phyloP scores from a whole-genome alignment of 768 basidiomycete species.

The Termitomyces sp. region DNA sequence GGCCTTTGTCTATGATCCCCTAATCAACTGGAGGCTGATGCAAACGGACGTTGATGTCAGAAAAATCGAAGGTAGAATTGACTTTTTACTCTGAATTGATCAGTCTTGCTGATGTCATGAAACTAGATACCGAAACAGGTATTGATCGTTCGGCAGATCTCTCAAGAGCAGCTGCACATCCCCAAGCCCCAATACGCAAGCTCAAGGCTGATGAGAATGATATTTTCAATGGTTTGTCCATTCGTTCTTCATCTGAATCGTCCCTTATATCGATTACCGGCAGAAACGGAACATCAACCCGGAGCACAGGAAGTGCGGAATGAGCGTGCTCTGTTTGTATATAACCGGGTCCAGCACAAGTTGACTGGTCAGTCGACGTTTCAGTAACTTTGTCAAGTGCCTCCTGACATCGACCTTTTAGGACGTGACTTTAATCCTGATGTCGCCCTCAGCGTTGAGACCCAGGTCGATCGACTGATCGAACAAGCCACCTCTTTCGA shows the following conservation, averaged over 20 bases:
- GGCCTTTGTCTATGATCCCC: constrained; percentile 96
- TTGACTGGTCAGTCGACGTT: constrained; percentile 61
- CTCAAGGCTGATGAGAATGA: constrained; percentile 90
- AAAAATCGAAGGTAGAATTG: constrained; percentile 54
- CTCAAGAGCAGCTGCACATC: constrained; percentile 62
- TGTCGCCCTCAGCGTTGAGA: constrained; percentile 60
- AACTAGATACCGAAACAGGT: constrained; percentile 36
- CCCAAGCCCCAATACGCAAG: constrained; percentile 76
- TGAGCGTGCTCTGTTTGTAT: constrained; percentile 83
- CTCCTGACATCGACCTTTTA: constrained; percentile 18
- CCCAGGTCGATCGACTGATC: constrained; percentile 91
- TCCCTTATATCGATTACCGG: constrained; percentile 1
- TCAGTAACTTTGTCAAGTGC: neutral
- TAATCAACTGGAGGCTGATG: constrained; percentile 96
- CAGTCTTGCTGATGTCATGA: constrained; percentile 3
- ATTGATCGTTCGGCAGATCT: constrained; percentile 58
- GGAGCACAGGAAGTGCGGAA: constrained; percentile 86
- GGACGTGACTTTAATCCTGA: constrained; percentile 94
- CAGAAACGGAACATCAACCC: constrained; percentile 42
- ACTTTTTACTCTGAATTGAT: neutral
- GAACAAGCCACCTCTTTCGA: constrained; percentile 90
- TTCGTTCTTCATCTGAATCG: neutral
- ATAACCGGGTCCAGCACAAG: constrained; percentile 93
- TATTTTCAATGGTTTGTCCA: constrained; percentile 74
- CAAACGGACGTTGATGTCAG: constrained; percentile 74